These are phyloP conservation scores for Pharus latifolius DNA, from an alignment of 176 grass and related monocot genomes.

Conservation along the genomic window DNA sequence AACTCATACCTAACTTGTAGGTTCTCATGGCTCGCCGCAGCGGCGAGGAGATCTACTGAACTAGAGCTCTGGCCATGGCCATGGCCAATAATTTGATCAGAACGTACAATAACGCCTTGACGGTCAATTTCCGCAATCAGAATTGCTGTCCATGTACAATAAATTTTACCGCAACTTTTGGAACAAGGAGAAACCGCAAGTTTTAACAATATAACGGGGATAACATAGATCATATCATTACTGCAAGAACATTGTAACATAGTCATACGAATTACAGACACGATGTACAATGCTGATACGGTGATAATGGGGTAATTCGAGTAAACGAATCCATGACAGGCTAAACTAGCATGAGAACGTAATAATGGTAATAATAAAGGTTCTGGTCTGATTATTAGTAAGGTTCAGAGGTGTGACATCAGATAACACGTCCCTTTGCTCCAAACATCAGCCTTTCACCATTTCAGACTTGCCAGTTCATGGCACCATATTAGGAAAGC, in stretches of 20 bases:
- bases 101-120: too few relatives aligned
- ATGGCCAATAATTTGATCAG: too few relatives aligned
- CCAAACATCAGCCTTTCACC: slow-evolving; percentile 16
- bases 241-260: slow-evolving; percentile 15
- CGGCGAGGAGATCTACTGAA: too few relatives aligned
- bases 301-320: not conserved
- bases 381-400: slow-evolving; percentile 32
- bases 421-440: not conserved
- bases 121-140: too few relatives aligned
- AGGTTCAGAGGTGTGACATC: slow-evolving; percentile 1
- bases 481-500: slow-evolving; percentile 7
- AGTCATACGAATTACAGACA: slow-evolving; percentile 10
- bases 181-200: not conserved
- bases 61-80: too few relatives aligned
- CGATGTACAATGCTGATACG: slow-evolving; percentile 14
- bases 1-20: too few relatives aligned
- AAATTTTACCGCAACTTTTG: too few relatives aligned
- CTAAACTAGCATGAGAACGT: slow-evolving; percentile 19
- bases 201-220: not conserved
- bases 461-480: not conserved
- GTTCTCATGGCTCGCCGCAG: too few relatives aligned
- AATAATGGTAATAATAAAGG: slow-evolving; percentile 1
- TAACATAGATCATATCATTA: slow-evolving; percentile 2
- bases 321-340: slow-evolving; percentile 14
- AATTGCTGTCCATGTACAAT: too few relatives aligned